Base-by-base conservation (phyloP, 768 basidiomycete genomes). In the Neoboletus brunneissimus region DNA sequence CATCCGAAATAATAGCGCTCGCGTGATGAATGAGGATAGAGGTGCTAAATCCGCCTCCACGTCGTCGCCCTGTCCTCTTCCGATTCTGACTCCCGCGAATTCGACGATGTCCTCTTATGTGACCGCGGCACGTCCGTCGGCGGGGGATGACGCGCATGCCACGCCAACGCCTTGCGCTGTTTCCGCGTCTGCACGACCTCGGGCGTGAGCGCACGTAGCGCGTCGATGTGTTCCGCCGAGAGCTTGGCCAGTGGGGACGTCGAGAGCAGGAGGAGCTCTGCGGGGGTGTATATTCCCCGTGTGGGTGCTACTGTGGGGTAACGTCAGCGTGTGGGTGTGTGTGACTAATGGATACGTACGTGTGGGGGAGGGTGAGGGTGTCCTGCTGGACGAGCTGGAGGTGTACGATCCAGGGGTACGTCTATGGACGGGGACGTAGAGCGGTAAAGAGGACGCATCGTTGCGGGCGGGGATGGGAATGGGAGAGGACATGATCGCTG, bases 351-450 rank as follows among this genome's bases (percentile, higher is more conserved):
- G 40, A n/a, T 8, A 64, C 56, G 29, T 46, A 56, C 55, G 41
- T 45, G 59, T 13, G 47, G 0, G 58, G 6, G 45, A 25, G 25
- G 63, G 59, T 4, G 65, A 64, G 1, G 63, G 51, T 7, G 55
- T 23, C 9, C 58, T 42, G 23, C 58, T 44, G 23, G 66, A 63
- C 20, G 54, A 56, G 29, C 34, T 29, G 20, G 72, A 56, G 20
- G 61, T 51, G 45, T 31, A 31, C 1, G 46, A 22, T 0, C 31
- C 5, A 2, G 32, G 62, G 0, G 52, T 47, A 32, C 78, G 74
- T 58, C 68, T 74, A 49, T 80, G 77, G 0, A 79, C 55, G 25
- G 79, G 78, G 37, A 79, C 51, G 53, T 80, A 80, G 31, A 75
- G 64, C 9, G 18, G 32, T 34, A 60, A 41, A 32, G 67, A 27